A percentile compares a stretch with the other conserved stretches of the same genome.
These are phyloP conservation scores for Fraxinus greggii DNA, from an alignment of 305 asterid species.

Conservation along the genomic window DNA sequence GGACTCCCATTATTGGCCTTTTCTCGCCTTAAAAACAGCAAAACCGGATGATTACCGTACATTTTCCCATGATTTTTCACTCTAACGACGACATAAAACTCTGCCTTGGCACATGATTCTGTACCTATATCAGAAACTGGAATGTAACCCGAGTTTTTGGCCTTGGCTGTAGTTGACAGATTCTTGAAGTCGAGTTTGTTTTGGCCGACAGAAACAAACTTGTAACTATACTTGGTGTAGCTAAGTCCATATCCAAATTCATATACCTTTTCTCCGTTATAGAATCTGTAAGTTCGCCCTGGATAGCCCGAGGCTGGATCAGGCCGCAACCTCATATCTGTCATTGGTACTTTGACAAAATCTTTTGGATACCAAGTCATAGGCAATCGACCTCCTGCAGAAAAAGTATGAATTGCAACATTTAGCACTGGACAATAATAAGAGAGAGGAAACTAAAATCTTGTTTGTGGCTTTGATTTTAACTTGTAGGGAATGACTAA, in stretches of 20 bases:
- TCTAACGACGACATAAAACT: constrained; percentile 32
- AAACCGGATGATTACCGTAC: constrained; percentile 51
- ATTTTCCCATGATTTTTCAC: constrained; percentile 45
- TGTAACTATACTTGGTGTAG: constrained; percentile 56
- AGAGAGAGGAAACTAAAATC: neutral
- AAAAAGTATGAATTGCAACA: neutral
- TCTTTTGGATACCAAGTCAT: constrained; percentile 63
- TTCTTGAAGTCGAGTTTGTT: constrained; percentile 35
- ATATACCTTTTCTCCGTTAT: constrained; percentile 56
- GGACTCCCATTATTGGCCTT: constrained; percentile 32
- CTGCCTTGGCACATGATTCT: constrained; percentile 43
- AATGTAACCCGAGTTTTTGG: constrained; percentile 10
- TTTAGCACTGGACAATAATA: neutral
- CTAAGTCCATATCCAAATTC: constrained; percentile 75
- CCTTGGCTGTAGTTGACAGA: neutral
- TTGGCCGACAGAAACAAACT: constrained; percentile 35
- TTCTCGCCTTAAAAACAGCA: constrained; percentile 41
- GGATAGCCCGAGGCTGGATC: constrained; percentile 54
- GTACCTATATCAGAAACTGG: constrained; percentile 40
- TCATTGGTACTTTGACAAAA: constrained; percentile 45
- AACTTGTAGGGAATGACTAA: neutral
- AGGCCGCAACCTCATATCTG: constrained; percentile 54
- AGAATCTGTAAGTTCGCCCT: constrained; percentile 64
- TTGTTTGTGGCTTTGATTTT: neutral
- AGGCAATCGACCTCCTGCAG: constrained; percentile 53